phyloP scores from a whole-genome alignment of 257 asterid genomes.

The Solanum etuberosum region DNA sequence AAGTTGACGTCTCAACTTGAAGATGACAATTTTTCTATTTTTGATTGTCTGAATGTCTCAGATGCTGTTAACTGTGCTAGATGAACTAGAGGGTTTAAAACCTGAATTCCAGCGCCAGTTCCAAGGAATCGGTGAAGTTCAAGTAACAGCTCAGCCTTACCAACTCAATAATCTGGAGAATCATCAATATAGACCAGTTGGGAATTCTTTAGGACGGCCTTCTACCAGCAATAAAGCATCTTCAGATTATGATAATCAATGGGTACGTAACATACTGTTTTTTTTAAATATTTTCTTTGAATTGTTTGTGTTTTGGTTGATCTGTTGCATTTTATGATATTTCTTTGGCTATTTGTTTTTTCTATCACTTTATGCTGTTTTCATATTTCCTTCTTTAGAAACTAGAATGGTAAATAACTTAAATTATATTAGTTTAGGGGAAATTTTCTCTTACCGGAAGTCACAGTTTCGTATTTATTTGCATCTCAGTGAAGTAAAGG shows the following conservation, averaged over 20 bases:
- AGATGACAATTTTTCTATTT: constrained; percentile 1
- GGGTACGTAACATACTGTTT: constrained; percentile 23
- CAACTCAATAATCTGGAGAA: constrained; percentile 26
- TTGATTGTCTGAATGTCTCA: constrained; percentile 2
- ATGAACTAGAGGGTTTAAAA: constrained; percentile 73
- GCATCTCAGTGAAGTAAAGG: background rate
- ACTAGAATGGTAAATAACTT: background rate
- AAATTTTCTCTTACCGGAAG: background rate
- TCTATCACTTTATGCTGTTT: background rate
- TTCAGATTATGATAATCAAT: constrained; percentile 21
- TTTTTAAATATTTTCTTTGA: background rate
- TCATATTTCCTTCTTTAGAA: background rate
- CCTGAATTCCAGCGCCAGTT: constrained; percentile 44
- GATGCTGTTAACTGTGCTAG: constrained; percentile 52
- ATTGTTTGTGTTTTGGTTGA: background rate
- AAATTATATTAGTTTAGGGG: background rate
- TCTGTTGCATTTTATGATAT: background rate
- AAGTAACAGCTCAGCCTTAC: constrained; percentile 21
- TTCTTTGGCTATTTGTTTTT: background rate
- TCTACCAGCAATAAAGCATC: constrained; percentile 22
- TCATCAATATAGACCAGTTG: constrained; percentile 22
- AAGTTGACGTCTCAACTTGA: constrained; percentile 1
- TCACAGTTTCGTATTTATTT: background rate
- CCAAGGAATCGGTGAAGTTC: constrained; percentile 29
- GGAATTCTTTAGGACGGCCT: constrained; percentile 1